These are phyloP conservation scores for Myriosclerotinia scirpicola DNA, from an alignment of 2,329 filamentous ascomycete species.

Conservation along the genomic window DNA sequence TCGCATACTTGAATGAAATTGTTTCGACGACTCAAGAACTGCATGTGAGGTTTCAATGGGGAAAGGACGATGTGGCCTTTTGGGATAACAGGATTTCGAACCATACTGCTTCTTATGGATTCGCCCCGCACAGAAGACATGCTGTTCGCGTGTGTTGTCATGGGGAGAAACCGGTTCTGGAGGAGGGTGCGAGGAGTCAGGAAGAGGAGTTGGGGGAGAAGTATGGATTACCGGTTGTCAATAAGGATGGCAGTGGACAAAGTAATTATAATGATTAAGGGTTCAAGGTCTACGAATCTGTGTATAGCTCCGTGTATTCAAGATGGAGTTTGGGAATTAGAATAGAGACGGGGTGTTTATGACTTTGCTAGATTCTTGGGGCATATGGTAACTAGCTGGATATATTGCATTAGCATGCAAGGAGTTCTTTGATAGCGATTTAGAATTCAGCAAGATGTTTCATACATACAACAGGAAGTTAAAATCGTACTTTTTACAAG, in stretches of 20 bases:
- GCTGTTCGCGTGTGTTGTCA: conserved; percentile 45
- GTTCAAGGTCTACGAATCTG: neutral
- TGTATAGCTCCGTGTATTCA: neutral
- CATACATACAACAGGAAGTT: no score
- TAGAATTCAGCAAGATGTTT: no score
- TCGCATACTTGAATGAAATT: conserved; percentile 54
- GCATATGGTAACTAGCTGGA: neutral
- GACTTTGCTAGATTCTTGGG: neutral
- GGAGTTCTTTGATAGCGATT: no score
- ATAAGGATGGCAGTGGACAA: conserved; percentile 56
- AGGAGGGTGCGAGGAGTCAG: conserved; percentile 47
- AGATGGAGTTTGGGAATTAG: neutral
- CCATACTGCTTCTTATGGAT: conserved; percentile 56
- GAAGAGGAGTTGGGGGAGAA: conserved; percentile 52
- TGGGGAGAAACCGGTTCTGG: conserved; percentile 39
- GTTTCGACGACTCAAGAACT: conserved; percentile 63
- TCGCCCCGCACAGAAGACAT: conserved; percentile 56
- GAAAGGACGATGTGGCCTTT: conserved; percentile 62
- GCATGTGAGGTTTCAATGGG: conserved; percentile 66
- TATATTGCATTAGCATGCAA: no score
- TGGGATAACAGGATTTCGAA: conserved; percentile 64
- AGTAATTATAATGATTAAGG: conserved; percentile 56
- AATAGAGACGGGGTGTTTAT: neutral
- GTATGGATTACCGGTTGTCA: conserved; percentile 51
- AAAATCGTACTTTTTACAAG: no score